Conservation (phyloP, 2,329 filamentous ascomycete genomes). For the Immersiporthe knoxdaviesiana region DNA sequence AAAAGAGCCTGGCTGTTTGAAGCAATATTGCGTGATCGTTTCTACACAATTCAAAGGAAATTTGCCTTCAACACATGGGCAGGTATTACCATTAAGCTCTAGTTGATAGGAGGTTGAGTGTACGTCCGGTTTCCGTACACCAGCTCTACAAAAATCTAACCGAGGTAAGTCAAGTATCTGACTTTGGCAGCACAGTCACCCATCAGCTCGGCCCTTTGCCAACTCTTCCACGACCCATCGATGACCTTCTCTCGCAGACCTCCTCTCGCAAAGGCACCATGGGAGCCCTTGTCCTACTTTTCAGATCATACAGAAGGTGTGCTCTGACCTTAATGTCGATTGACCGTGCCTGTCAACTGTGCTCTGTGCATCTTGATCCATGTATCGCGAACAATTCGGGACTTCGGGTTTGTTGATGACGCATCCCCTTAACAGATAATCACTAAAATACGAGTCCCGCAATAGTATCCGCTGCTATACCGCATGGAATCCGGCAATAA, state of each 20-base stretch:
- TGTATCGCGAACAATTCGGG: slow-evolving; percentile 28
- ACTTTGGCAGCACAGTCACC: slow-evolving; percentile 30
- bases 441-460: slow-evolving; percentile 27
- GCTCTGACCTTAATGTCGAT: slow-evolving; percentile 29
- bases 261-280: slow-evolving; percentile 32
- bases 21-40: too few species aligned
- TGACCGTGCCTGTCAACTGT: slow-evolving; percentile 28
- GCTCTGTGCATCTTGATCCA: slow-evolving; percentile 25
- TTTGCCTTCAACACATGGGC: too few species aligned
- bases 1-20: too few species aligned
- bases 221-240: slow-evolving; percentile 27
- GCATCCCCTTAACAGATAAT: slow-evolving; percentile 25
- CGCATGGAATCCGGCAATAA: slow-evolving; percentile 26
- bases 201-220: slow-evolving; percentile 28
- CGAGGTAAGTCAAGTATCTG: too few species aligned
- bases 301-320: slow-evolving; percentile 33
- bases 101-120: too few species aligned
- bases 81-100: too few species aligned
- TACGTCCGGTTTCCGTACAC: too few species aligned
- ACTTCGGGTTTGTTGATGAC: slow-evolving; percentile 10
- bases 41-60: too few species aligned
- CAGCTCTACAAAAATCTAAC: too few species aligned
- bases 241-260: too few species aligned
- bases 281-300: slow-evolving; percentile 19
- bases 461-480: slow-evolving; percentile 15